phyloP scores from a whole-genome alignment of 148 eudicot genomes.

The Oxyria digyna region DNA sequence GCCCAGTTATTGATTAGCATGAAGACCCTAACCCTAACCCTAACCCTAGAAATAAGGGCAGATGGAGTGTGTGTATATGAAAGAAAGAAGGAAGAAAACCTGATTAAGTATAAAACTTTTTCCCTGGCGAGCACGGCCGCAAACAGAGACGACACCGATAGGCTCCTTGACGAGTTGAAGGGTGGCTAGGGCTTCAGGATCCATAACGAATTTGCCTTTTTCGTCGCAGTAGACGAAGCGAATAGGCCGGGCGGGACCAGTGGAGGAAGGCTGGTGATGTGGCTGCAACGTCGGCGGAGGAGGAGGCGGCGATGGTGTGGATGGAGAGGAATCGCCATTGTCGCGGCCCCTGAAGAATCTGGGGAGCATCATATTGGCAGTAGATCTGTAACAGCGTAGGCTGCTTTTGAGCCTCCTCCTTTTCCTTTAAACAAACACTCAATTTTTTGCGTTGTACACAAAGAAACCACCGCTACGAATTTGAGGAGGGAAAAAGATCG shows the following conservation, averaged over 20 bases:
- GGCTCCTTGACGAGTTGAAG: conserved; percentile 85
- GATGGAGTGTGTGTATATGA: too few relatives aligned
- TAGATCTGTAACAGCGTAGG: conserved; percentile 5
- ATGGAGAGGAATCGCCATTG: conserved; percentile 22
- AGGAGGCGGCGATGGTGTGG: conserved; percentile 27
- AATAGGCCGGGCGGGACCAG: conserved; percentile 73
- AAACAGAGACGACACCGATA: conserved; percentile 85
- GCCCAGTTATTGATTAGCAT: background rate
- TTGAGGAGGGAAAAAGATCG: background rate
- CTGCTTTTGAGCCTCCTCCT: background rate
- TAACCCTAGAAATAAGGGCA: background rate
- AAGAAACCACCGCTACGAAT: background rate
- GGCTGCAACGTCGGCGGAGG: conserved; percentile 20
- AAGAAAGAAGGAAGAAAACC: conserved; percentile 32
- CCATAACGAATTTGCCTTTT: conserved; percentile 73
- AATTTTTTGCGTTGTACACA: background rate
- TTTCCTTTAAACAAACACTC: background rate
- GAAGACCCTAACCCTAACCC: too few relatives aligned
- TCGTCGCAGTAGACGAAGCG: conserved; percentile 85
- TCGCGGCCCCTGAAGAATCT: conserved; percentile 11
- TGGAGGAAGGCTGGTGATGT: background rate
- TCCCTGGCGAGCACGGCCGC: conserved; percentile 99
- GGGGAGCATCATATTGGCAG: conserved; percentile 4
- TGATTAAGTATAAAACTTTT: conserved; percentile 84
- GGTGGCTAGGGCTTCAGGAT: conserved; percentile 84